Evolutionary conservation across 176 grass and related monocot species (phyloP).

Genomic region (Phragmites australis): DNA sequence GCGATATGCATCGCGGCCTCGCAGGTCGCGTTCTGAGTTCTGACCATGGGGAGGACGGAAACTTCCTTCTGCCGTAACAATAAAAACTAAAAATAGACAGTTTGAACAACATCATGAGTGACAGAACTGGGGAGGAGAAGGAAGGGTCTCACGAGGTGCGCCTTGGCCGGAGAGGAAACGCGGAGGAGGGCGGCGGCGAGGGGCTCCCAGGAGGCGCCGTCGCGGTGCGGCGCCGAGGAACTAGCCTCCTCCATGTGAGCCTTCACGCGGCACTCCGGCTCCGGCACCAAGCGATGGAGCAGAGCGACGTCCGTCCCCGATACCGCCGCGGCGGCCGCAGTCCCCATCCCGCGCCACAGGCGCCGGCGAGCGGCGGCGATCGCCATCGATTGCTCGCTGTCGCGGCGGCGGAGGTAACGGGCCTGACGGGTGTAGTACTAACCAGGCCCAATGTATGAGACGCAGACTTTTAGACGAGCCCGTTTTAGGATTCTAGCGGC

Average conservation of each 20-base stretch:
- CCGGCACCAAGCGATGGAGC: slow-evolving; percentile 34
- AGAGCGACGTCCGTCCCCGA: background rate
- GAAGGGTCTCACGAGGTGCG: slow-evolving; percentile 42
- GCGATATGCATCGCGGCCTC: background rate
- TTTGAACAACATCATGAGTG: background rate
- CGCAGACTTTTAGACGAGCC: background rate
- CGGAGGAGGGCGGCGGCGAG: slow-evolving; percentile 49
- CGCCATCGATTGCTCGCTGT: background rate
- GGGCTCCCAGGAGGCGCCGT: slow-evolving; percentile 48
- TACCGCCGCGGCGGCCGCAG: background rate
- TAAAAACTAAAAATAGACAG: background rate
- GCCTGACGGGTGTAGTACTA: background rate
- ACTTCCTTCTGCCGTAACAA: background rate
- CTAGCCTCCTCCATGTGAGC: slow-evolving; percentile 44
- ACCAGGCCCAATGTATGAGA: background rate
- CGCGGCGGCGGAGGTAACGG: background rate
- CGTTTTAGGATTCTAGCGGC: background rate
- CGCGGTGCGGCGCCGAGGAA: slow-evolving; percentile 30
- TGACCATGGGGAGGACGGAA: background rate
- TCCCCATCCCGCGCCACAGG: slow-evolving; percentile 31
- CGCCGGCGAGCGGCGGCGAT: slow-evolving; percentile 25
- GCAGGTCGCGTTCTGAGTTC: background rate
- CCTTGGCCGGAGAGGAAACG: slow-evolving; percentile 42
- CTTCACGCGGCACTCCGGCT: slow-evolving; percentile 49
- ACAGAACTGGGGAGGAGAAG: background rate